These are phyloP conservation scores for Epichloe sylvatica DNA, from an alignment of 2,329 filamentous ascomycete species.

Conservation along the genomic window DNA sequence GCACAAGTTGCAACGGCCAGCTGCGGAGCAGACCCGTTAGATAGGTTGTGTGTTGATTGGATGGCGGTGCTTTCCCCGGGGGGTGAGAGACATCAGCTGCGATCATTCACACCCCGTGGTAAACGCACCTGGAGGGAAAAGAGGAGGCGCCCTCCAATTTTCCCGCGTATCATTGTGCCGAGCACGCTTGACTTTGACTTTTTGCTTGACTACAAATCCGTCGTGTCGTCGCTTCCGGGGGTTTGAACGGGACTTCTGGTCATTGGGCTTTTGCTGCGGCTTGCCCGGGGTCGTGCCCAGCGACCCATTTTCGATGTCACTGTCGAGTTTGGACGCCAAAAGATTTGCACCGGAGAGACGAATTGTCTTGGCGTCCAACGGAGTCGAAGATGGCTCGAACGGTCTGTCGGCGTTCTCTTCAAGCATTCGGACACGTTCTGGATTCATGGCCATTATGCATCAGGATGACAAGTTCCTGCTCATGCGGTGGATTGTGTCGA, in stretches of 20 bases:
- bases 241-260: too few species aligned
- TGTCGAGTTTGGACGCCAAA: neutral
- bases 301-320: neutral
- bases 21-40: conserved; percentile 8
- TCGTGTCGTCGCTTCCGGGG: neutral
- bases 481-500: too few species aligned
- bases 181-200: neutral
- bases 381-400: too few species aligned
- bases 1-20: conserved; percentile 6
- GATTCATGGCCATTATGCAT: too few species aligned
- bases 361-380: too few species aligned
- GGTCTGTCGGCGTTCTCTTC: too few species aligned
- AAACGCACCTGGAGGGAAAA: conserved; percentile 2
- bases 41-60: conserved; percentile 5
- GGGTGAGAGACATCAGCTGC: neutral
- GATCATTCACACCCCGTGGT: neutral
- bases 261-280: neutral
- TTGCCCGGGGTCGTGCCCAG: too few species aligned
- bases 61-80: conserved; percentile 1
- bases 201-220: neutral
- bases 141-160: neutral
- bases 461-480: too few species aligned
- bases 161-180: neutral
- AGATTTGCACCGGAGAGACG: too few species aligned
- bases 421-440: too few species aligned